Conservation (phyloP, 768 basidiomycete genomes). For the Lentinula lateritia region DNA sequence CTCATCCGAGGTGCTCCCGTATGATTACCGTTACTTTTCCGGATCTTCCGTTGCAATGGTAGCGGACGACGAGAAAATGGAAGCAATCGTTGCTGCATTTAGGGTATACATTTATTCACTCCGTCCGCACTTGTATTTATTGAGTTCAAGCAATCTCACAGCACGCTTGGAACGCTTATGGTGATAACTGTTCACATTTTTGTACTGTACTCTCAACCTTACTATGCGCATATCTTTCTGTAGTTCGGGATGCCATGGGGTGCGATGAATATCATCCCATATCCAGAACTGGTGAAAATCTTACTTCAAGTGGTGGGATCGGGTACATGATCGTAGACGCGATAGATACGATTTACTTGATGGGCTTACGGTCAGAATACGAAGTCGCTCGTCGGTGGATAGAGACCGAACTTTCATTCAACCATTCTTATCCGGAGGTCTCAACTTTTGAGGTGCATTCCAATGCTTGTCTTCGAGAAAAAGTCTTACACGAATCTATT, state of each 20-base stretch:
- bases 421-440: conserved; percentile 44
- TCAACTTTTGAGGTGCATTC: conserved; percentile 69
- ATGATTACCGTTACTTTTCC: background rate
- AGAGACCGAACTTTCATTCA: conserved; percentile 46
- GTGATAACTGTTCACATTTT: conserved; percentile 22
- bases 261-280: conserved; percentile 73
- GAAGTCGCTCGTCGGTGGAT: conserved; percentile 59
- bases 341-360: conserved; percentile 64
- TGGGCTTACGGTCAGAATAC: conserved; percentile 64
- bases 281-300: conserved; percentile 50
- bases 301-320: conserved; percentile 53
- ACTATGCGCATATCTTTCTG: conserved; percentile 9
- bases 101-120: conserved; percentile 33
- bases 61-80: conserved; percentile 42
- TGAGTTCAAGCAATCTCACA: background rate
- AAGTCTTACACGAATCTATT: background rate
- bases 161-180: conserved; percentile 69
- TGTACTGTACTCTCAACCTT: background rate
- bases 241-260: conserved; percentile 70
- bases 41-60: background rate
- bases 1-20: background rate
- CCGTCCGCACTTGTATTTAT: conserved; percentile 6
- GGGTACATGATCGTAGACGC: conserved; percentile 75
- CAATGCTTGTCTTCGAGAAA: background rate
- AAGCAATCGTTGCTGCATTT: conserved; percentile 59